Conservation (phyloP, 2,329 filamentous ascomycete species). For the Ophiostoma australiae region DNA sequence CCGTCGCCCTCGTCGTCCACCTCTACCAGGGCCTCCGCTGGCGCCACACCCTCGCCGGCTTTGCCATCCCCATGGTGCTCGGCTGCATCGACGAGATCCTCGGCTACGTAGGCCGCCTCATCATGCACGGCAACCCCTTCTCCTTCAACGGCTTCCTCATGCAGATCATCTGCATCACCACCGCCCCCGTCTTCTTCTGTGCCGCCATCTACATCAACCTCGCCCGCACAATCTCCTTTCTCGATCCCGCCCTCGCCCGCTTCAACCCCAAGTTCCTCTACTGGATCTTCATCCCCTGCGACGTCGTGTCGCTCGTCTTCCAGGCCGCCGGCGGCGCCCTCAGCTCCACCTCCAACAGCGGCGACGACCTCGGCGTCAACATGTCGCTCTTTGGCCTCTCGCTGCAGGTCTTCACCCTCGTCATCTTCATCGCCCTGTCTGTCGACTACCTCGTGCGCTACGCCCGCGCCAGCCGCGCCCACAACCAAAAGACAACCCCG, state of each 20-base stretch:
- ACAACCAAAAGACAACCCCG: not conserved
- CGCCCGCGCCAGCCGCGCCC: slow-evolving; percentile 28
- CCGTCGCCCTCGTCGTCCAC: slow-evolving; percentile 46
- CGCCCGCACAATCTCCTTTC: slow-evolving; percentile 35
- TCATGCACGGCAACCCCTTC: slow-evolving; percentile 56
- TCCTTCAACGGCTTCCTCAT: slow-evolving; percentile 56
- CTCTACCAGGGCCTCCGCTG: slow-evolving; percentile 43
- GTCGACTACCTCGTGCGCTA: slow-evolving; percentile 46
- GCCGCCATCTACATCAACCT: slow-evolving; percentile 65
- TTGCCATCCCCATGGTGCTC: slow-evolving; percentile 48
- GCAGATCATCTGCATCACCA: slow-evolving; percentile 60
- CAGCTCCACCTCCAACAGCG: slow-evolving; percentile 42
- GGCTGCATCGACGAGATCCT: slow-evolving; percentile 56
- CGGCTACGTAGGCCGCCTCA: slow-evolving; percentile 58
- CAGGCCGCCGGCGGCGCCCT: slow-evolving; percentile 54
- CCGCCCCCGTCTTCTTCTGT: slow-evolving; percentile 52
- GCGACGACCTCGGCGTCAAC: slow-evolving; percentile 45
- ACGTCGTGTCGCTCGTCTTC: slow-evolving; percentile 50
- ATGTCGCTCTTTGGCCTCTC: slow-evolving; percentile 51
- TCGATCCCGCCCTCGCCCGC: slow-evolving; percentile 39
- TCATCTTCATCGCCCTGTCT: slow-evolving; percentile 47
- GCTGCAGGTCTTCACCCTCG: slow-evolving; percentile 54
- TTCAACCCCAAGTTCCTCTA: slow-evolving; percentile 40
- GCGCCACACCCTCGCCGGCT: slow-evolving; percentile 42
- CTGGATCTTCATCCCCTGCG: slow-evolving; percentile 49